Conservation (phyloP, 108 stramenopile genomes). For the Cafeteria roenbergensis region DNA sequence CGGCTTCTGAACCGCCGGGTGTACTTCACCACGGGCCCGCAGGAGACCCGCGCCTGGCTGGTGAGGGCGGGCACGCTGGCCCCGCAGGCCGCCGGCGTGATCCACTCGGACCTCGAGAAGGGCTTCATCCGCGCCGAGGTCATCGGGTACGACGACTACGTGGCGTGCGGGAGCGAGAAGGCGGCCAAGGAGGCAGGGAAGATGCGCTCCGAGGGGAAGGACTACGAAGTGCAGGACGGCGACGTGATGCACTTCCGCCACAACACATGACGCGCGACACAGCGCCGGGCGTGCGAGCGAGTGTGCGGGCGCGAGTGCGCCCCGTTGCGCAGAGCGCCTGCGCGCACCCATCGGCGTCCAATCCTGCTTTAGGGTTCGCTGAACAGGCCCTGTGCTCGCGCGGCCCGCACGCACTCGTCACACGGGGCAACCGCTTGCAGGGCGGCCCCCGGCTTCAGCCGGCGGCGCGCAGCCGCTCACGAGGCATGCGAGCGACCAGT, state of each 20-base stretch:
- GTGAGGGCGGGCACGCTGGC: slow-evolving; percentile 81
- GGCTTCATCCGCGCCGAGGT: slow-evolving; percentile 98
- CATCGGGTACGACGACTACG: slow-evolving; percentile 74
- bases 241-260: slow-evolving; percentile 94
- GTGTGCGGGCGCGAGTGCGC: no score
- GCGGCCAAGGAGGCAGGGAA: slow-evolving; percentile 72
- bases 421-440: no score
- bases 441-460: no score
- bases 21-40: slow-evolving; percentile 87
- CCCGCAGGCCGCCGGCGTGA: slow-evolving; percentile 86
- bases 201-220: slow-evolving; percentile 87
- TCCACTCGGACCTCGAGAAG: slow-evolving; percentile 91
- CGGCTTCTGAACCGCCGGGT: slow-evolving; percentile 66
- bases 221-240: slow-evolving; percentile 90
- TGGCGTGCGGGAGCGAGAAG: slow-evolving; percentile 69
- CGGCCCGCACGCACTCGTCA: no score
- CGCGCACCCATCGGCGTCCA: no score
- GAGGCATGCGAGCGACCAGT: no score
- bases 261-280: slow-evolving; percentile 82
- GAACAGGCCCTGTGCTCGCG: no score
- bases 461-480: no score
- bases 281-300: no score
- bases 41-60: slow-evolving; percentile 92
- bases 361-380: no score
- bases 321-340: no score